phyloP scores from a whole-genome alignment of 2,329 filamentous ascomycete species.

The Colletotrichum truncatum region DNA sequence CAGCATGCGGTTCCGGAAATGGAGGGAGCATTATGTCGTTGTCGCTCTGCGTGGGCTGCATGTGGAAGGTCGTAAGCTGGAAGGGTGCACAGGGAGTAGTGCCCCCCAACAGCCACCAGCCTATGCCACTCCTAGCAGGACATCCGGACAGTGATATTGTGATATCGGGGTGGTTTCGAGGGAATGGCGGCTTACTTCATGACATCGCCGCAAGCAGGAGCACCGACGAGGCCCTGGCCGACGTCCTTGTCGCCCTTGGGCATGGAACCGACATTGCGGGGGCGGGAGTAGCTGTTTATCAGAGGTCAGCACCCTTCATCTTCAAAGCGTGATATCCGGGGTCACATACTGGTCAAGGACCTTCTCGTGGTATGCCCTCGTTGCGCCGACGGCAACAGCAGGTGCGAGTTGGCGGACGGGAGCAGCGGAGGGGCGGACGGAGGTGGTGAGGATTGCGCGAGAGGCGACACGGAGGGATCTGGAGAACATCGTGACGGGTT shows the following conservation, averaged over 20 bases:
- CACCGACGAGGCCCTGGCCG: slow-evolving; percentile 90
- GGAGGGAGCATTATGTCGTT: not conserved
- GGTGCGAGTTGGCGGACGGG: slow-evolving; percentile 52
- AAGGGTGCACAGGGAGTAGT: no score
- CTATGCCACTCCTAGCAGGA: not conserved
- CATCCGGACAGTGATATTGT: not conserved
- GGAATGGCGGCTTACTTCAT: slow-evolving; percentile 69
- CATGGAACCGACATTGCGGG: slow-evolving; percentile 65
- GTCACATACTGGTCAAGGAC: slow-evolving; percentile 85
- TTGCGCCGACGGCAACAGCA: slow-evolving; percentile 48
- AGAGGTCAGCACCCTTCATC: slow-evolving; percentile 52
- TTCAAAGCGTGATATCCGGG: slow-evolving; percentile 41
- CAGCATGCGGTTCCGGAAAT: not conserved
- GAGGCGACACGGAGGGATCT: slow-evolving; percentile 54
- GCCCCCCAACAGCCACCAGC: not conserved
- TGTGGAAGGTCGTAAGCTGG: no score
- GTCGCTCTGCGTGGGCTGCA: not conserved
- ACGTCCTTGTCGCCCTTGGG: slow-evolving; percentile 83
- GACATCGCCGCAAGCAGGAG: slow-evolving; percentile 88
- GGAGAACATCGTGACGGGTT: slow-evolving; percentile 51
- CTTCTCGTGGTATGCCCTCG: slow-evolving; percentile 63
- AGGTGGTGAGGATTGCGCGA: slow-evolving; percentile 51
- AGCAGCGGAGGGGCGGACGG: slow-evolving; percentile 48
- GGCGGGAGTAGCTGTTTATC: slow-evolving; percentile 61
- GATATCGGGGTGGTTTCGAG: not conserved